Conservation (phyloP, 108 stramenopile genomes). For the Stephanodiscus triporus region DNA sequence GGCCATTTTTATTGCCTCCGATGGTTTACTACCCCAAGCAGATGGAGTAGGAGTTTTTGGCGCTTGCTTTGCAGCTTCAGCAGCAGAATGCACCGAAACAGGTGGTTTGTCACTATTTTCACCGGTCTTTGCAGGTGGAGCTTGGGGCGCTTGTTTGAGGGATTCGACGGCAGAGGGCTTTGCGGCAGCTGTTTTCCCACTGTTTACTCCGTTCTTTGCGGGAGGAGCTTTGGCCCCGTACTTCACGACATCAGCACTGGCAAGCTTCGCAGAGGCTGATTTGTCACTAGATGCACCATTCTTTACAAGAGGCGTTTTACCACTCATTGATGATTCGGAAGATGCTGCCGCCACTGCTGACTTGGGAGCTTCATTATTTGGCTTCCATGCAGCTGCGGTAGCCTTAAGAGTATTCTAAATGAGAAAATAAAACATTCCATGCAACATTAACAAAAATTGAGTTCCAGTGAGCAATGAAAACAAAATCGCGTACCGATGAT, state of each 20-base stretch:
- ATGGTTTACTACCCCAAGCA: constrained; percentile 46
- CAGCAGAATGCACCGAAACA: constrained; percentile 16
- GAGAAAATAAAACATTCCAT: background rate
- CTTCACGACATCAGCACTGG: constrained; percentile 9
- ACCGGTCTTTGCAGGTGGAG: constrained; percentile 9
- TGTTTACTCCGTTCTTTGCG: constrained; percentile 14
- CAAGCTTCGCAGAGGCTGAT: constrained; percentile 20
- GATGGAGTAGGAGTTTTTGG: constrained; percentile 38
- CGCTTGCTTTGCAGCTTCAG: constrained; percentile 13
- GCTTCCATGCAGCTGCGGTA: constrained; percentile 30
- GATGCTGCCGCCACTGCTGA: constrained; percentile 20
- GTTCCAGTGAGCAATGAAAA: background rate
- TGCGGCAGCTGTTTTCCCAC: constrained; percentile 24
- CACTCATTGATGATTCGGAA: background rate
- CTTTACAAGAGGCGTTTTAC: constrained; percentile 1
- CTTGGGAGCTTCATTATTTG: constrained; percentile 15
- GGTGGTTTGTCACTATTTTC: constrained; percentile 12
- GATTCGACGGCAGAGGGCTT: constrained; percentile 11
- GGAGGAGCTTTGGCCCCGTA: constrained; percentile 32
- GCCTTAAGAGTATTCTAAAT: constrained; percentile 31
- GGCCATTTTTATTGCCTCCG: constrained; percentile 39
- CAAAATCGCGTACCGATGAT: constrained; percentile 24
- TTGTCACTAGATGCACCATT: constrained; percentile 9
- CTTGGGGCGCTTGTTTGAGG: constrained; percentile 18
- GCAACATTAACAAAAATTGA: background rate